Base-by-base conservation (phyloP, 148 eudicot species). In the Dysphania ambrosioides region DNA sequence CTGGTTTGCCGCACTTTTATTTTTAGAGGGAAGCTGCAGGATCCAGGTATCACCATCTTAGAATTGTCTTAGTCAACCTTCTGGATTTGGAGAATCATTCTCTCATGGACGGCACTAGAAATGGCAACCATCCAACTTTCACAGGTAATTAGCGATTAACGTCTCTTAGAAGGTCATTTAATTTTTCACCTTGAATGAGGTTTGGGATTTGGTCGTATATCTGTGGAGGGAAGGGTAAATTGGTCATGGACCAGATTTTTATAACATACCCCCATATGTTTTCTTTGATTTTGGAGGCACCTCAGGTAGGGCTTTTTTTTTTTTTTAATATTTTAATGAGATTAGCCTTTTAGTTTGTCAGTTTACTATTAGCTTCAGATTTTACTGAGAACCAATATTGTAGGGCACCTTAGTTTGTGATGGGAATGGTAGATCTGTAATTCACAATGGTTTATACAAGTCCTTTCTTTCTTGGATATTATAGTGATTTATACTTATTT, bases 21-120 rank as follows among this genome's bases (percentile, higher is more conserved):
- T 47, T 59, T 78, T 75, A 71, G 40, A 78, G 75, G 80, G 70
- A 75, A 79, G 78, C 81, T 83, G 83, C 83, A 55, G 84, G 82
- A 68, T 70, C 59, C 59, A 70, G 76, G 81, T 78, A 60, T 55
- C 30, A 63, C 30, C 69, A 27, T 61, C 31, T 29, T 73, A 76
- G 86, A 79, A 68, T 70, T 26, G 27, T 71, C 47, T 51, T 70
- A 71, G 68, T 74, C 31, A 30, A 59, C 55, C n/a, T 42, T 38
- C 56, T 58, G 76, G 65, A 70, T 68, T 63, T 76, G 66, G 29
- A 58, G n/a, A 16, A 76, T 42, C 61, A 61, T 11, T 70, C 42
- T 62, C 53, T 42, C 35, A n/a, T 68, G 71, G 40, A 41, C n/a
- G 49, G 36, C 75, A 72, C 59, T 31, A 34, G 67, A 76, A 68